Base-by-base conservation (phyloP, 495 filamentous ascomycete species). In the Penicillium longicatenatum region DNA sequence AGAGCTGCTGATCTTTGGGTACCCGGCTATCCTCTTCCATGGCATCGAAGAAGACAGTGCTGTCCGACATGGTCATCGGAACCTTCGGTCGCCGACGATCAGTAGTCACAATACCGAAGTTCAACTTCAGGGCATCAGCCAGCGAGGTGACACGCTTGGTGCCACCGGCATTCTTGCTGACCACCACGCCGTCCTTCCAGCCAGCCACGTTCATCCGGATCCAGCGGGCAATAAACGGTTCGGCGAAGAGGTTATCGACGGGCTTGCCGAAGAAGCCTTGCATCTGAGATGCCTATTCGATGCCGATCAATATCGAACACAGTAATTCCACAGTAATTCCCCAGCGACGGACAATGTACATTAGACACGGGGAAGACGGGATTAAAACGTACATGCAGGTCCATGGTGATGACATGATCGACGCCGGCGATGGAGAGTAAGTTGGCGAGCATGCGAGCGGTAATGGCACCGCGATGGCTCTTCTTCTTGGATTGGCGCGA, bases 401-500 rank as follows among this genome's bases (percentile, higher is more conserved):
- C 94, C 69, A 98, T 89, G 16, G 94, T 98, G 68, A 98, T 89
- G 70, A 98, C 91, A 80, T 98, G 94, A 76, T 96, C 89, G 60
- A 98, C 90, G 52, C 94, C 94, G 54, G 94, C 95, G 50, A 98
- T 87, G 39, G 88, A 82, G 47, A 98, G 85, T 22, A 97, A 84
- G 71, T 98, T 98, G 58, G 94, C 95, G 50, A 98, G 79, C 92
- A 98, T 95, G 59, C 93, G 86, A 24, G 95, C 94, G 20, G 94
- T 97, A 66, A 98, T 98, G 46, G 94, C 92, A 30, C 95, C 94
- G 59, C 94, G 84, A 67, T 98, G 94, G 50, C 91, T 92, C 78
- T 98, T 98, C 82, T 97, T 97, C 83, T 98, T 98, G 44, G 93
- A 97, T 75, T 98, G 94, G 50, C 95, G 90, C 60, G 92, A 97